Evolutionary conservation across 306 rosid genomes (phyloP).

Genomic region (Fragaria ananassa): DNA sequence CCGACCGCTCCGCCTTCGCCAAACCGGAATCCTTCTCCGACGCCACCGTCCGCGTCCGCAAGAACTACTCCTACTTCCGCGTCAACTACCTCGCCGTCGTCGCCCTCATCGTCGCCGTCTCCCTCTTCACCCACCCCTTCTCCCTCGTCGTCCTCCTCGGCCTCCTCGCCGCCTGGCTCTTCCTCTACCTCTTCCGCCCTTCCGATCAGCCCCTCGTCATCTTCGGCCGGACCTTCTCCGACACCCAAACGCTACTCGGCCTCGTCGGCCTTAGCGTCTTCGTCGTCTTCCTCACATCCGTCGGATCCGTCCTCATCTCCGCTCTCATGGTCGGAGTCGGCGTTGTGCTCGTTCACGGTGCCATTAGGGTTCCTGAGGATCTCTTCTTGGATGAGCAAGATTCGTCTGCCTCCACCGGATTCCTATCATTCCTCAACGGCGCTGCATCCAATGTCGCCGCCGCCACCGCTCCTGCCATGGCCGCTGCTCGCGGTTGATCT

Average conservation of each 20-base stretch:
- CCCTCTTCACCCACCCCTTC: constrained; percentile 68
- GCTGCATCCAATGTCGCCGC: constrained; percentile 49
- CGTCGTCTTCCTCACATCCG: constrained; percentile 75
- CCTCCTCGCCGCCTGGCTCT: constrained; percentile 75
- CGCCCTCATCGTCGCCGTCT: constrained; percentile 49
- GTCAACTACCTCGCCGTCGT: constrained; percentile 63
- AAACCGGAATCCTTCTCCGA: constrained; percentile 77
- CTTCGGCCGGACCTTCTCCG: constrained; percentile 65
- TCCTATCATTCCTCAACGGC: constrained; percentile 57
- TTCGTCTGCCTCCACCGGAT: constrained; percentile 41
- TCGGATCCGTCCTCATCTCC: constrained; percentile 72
- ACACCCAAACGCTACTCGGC: constrained; percentile 62
- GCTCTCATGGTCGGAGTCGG: constrained; percentile 62
- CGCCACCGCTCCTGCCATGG: constrained; percentile 36
- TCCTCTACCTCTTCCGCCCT: constrained; percentile 93
- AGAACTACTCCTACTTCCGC: constrained; percentile 83
- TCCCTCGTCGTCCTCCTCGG: constrained; percentile 61
- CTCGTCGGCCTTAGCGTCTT: constrained; percentile 51
- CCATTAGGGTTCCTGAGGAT: constrained; percentile 80
- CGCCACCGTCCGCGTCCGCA: constrained; percentile 77
- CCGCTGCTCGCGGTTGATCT: constrained; percentile 48
- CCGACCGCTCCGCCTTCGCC: constrained; percentile 63
- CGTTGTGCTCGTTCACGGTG: constrained; percentile 69
- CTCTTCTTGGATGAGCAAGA: constrained; percentile 84
- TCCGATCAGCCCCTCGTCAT: constrained; percentile 85